Evolutionary conservation across 2,329 filamentous ascomycete genomes (phyloP), one percentile per base, ranked within the genome.

Genomic region (Trichophyton benhamiae): DNA sequence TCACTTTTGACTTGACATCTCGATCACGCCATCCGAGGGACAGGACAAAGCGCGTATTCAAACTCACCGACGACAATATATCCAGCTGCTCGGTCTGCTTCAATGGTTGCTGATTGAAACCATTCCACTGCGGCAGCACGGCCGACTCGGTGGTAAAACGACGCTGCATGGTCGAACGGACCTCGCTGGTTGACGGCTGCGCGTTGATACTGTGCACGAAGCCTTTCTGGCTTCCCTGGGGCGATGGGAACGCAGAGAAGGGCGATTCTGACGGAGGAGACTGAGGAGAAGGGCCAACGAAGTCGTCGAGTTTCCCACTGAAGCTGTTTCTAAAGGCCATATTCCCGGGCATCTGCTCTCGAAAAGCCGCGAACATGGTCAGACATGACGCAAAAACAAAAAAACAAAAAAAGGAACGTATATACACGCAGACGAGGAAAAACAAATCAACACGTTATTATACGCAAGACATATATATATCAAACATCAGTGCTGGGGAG

Each of bases 81-180:
- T 82, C 80, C 63, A 78, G 64, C 57, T 78, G 77, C 71, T 84
- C 82, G 55, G 80, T 77, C 59, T 79, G 74, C 70, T 80, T 80
- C 63, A 76, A 73, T 60, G 80, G 72, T 68, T 81, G 78, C 71
- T 55, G 53, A 59, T 80, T 82, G 70, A 91, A 77, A 64, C 83
- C 82, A 62, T 81, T 83, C 75, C 89, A 78, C 72, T 87, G 89
- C 74, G 88, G 87, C 76, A 92, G 79, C 81, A 91, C 82, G 76
- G 89, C 82, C 77, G 89, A 86, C 77, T 96, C 95, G 62, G 91
- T 94, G 65, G 92, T 97, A 77, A 97, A 97, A 72, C 92, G 87
- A 71, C 92, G 87, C 75, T 91, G 89, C 72, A 97, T 80, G 68
- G 85, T 86, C 65, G 84, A 83, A 75, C 91, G 86, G 66, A 83